Percentiles rank a stretch among this genome's conserved stretches.
These are phyloP conservation scores for Tuber brumale DNA, from an alignment of 495 filamentous ascomycete species.

Conservation along the genomic window DNA sequence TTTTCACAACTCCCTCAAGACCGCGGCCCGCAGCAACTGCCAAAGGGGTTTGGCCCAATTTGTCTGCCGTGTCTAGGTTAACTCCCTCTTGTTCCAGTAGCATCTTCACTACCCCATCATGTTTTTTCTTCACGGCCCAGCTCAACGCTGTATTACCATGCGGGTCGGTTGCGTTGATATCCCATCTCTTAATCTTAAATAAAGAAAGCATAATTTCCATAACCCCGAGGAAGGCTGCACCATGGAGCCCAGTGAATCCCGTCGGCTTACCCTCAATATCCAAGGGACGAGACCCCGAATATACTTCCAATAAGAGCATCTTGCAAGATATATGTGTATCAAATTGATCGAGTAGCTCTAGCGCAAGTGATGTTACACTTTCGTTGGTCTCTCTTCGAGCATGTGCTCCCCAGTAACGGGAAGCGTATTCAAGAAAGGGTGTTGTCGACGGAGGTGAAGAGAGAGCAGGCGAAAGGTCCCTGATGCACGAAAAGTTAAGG, in stretches of 20 bases:
- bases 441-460: not conserved
- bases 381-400: not conserved
- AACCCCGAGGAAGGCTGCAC: not conserved
- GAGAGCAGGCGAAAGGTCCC: not conserved
- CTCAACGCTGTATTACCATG: not conserved
- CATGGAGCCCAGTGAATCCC: not conserved
- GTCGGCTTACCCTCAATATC: not conserved
- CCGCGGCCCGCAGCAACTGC: too few relatives aligned
- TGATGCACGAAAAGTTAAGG: not conserved
- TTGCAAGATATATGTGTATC: not conserved
- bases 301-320: not conserved
- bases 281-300: not conserved
- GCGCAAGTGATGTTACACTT: not conserved
- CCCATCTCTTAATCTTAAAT: not conserved
- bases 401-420: not conserved
- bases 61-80: not conserved
- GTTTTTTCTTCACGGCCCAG: not conserved
- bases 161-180: not conserved
- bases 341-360: not conserved
- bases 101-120: not conserved
- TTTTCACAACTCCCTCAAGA: too few relatives aligned
- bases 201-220: not conserved
- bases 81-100: slow-evolving; percentile 20
- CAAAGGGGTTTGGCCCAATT: too few relatives aligned
- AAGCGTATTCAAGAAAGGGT: not conserved